Percentiles rank a stretch among this genome's conserved stretches.
phyloP scores from a whole-genome alignment of 2,329 filamentous ascomycete genomes.

The Cordyceps farinosa region DNA sequence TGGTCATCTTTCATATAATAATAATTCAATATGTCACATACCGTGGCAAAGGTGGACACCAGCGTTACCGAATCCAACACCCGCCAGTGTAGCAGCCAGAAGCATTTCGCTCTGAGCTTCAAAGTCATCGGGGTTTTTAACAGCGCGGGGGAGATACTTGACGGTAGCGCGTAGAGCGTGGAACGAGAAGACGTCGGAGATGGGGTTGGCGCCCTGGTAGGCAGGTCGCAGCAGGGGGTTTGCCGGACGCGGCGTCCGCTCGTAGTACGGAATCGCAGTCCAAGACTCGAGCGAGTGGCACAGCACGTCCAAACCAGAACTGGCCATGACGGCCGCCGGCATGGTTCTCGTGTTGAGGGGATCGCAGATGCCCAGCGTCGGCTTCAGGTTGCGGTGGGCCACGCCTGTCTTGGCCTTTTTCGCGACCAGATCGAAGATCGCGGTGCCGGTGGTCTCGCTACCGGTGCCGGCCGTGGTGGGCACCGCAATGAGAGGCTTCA shows the following conservation, averaged over 20 bases:
- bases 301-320: conserved; percentile 88
- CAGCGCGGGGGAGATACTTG: conserved; percentile 86
- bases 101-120: conserved; percentile 97
- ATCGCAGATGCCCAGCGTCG: conserved; percentile 82
- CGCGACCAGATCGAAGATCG: conserved; percentile 91
- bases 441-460: conserved; percentile 93
- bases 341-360: conserved; percentile 92
- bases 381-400: conserved; percentile 92
- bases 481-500: conserved; percentile 76
- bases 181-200: conserved; percentile 94
- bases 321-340: conserved; percentile 89
- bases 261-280: conserved; percentile 93
- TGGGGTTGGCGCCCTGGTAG: conserved; percentile 96
- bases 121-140: conserved; percentile 81
- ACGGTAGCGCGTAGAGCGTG: conserved; percentile 78
- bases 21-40: conserved; percentile 30
- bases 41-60: conserved; percentile 78
- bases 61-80: conserved; percentile 95
- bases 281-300: conserved; percentile 95
- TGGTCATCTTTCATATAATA: background rate
- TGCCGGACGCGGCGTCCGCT: conserved; percentile 75
- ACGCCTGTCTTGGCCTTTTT: conserved; percentile 94
- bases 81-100: conserved; percentile 86
- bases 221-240: conserved; percentile 91
- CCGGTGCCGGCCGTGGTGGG: conserved; percentile 83